A percentile compares a stretch with the other conserved stretches of the same genome.
Conservation (phyloP, 108 stramenopile genomes). For the Pseudonitzschia delicatissima region DNA sequence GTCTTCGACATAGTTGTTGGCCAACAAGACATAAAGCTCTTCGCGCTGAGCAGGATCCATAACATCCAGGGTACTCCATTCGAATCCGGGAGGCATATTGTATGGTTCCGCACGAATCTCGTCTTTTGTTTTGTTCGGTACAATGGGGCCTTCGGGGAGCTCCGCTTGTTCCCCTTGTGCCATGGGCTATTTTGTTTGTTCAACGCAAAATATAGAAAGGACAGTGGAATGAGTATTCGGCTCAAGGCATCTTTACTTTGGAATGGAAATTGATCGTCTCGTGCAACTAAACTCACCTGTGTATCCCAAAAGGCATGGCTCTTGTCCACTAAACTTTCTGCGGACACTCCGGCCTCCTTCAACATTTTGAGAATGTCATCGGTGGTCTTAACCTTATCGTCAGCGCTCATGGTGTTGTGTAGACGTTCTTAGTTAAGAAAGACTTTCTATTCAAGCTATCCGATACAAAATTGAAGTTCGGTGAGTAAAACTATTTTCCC, state of each 20-base stretch:
- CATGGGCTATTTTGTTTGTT: conserved; percentile 39
- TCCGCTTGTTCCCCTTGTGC: conserved; percentile 32
- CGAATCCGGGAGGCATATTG: conserved; percentile 96
- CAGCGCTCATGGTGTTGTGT: conserved; percentile 13
- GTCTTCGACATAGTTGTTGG: conserved; percentile 99
- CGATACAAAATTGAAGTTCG: too few species aligned
- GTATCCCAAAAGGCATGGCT: conserved; percentile 97
- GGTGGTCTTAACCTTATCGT: conserved; percentile 18
- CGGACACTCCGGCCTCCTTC: conserved; percentile 28
- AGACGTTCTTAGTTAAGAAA: too few species aligned
- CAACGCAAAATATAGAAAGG: neutral
- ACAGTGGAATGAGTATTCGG: neutral
- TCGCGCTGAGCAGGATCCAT: conserved; percentile 48
- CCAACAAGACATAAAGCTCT: conserved; percentile 93
- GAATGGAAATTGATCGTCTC: neutral
- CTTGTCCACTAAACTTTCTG: conserved; percentile 35
- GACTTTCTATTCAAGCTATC: too few species aligned
- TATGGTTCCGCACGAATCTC: conserved; percentile 90
- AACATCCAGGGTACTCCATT: conserved; percentile 90
- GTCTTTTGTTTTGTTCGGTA: conserved; percentile 61
- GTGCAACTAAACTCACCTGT: conserved; percentile 59
- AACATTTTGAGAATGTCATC: conserved; percentile 41
- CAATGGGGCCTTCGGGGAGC: conserved; percentile 81
- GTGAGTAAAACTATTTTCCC: too few species aligned
- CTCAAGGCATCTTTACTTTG: neutral